These are phyloP conservation scores for Salix suchowensis DNA, from an alignment of 345 rosid genomes.

Conservation along the genomic window DNA sequence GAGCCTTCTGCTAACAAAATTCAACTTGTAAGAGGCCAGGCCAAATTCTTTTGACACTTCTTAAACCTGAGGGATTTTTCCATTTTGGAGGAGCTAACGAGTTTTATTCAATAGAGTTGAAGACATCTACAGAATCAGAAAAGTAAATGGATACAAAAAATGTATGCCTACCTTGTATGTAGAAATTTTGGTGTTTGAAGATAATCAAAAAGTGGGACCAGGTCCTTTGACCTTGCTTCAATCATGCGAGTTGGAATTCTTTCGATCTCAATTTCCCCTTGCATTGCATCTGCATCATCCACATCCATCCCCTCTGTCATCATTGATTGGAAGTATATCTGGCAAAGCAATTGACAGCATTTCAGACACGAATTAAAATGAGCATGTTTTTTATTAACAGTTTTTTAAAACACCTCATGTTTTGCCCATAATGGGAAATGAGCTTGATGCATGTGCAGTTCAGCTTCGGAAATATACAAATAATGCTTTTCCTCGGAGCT, in stretches of 20 bases:
- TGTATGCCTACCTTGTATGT: conserved; percentile 39
- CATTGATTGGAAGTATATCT: conserved; percentile 63
- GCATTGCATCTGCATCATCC: conserved; percentile 37
- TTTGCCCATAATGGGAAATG: conserved; percentile 60
- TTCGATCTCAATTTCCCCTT: conserved; percentile 72
- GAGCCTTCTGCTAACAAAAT: no score
- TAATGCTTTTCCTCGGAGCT: conserved; percentile 55
- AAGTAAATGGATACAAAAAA: background rate
- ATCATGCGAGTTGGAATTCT: conserved; percentile 48
- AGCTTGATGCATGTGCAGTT: conserved; percentile 60
- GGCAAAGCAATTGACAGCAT: conserved; percentile 27
- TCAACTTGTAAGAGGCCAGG: no score
- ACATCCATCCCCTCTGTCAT: conserved; percentile 19
- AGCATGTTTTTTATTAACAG: background rate
- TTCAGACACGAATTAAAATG: background rate
- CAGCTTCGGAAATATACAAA: conserved; percentile 78
- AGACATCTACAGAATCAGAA: background rate
- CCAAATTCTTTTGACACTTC: no score
- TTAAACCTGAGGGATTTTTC: background rate
- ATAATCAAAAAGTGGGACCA: conserved; percentile 65
- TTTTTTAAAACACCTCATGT: conserved; percentile 46
- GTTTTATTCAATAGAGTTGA: background rate
- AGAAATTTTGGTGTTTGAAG: conserved; percentile 40
- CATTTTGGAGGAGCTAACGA: background rate
- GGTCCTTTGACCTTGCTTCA: conserved; percentile 61